phyloP scores from a whole-genome alignment of 306 rosid species.

The Adenanthera pavonina region DNA sequence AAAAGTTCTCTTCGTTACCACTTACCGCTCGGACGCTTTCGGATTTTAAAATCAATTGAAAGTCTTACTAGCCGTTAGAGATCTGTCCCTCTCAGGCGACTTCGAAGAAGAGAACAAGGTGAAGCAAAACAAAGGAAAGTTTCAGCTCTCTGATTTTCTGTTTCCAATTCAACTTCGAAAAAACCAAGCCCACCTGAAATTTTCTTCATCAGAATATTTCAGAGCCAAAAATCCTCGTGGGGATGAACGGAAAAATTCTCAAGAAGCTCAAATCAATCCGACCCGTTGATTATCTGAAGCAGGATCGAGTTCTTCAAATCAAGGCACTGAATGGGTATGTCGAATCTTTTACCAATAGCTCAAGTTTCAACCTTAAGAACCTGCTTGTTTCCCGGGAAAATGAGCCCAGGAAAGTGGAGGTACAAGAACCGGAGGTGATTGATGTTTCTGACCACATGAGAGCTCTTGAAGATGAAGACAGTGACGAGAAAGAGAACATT shows the following conservation, averaged over 20 bases:
- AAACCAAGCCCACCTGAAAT: not conserved
- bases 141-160: not conserved
- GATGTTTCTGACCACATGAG: constrained; percentile 60
- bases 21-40: not conserved
- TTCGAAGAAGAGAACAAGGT: not conserved
- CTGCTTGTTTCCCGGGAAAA: constrained; percentile 45
- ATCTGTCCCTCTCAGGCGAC: not conserved
- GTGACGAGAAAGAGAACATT: constrained; percentile 71
- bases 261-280: constrained; percentile 84
- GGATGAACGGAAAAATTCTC: constrained; percentile 72
- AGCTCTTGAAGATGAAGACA: constrained; percentile 59
- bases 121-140: not conserved
- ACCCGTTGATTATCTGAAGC: constrained; percentile 61
- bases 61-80: constrained; percentile 17
- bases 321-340: constrained; percentile 60
- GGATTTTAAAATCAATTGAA: not conserved
- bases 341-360: constrained; percentile 47
- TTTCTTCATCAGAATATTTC: constrained; percentile 22
- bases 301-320: constrained; percentile 74
- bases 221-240: constrained; percentile 56
- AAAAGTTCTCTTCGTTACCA: too few relatives aligned
- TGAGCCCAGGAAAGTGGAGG: constrained; percentile 43
- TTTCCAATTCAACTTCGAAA: not conserved
- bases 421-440: constrained; percentile 48
- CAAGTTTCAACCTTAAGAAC: constrained; percentile 33